These are phyloP conservation scores for Veloporphyrellus conicus DNA, from an alignment of 1,284 basidiomycete genomes.

Conservation along the genomic window DNA sequence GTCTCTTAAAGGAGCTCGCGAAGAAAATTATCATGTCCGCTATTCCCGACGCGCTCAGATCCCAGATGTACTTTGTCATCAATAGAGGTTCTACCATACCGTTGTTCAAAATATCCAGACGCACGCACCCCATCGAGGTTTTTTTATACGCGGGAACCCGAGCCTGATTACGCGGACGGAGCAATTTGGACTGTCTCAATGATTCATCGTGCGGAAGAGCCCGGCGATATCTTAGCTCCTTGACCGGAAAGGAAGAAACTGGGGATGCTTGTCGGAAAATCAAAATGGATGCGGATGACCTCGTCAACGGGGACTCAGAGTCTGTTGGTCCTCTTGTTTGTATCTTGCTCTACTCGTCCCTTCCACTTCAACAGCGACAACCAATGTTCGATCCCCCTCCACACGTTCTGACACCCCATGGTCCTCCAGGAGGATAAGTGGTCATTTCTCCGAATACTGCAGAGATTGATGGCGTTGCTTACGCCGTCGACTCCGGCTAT, in stretches of 20 bases:
- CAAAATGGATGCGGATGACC: conserved; percentile 81
- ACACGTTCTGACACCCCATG: too few species aligned
- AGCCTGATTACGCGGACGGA: conserved; percentile 95
- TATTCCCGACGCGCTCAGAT: conserved; percentile 94
- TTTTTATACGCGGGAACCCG: conserved; percentile 94
- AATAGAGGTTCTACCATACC: conserved; percentile 60
- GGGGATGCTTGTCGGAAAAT: conserved; percentile 96
- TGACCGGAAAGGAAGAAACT: conserved; percentile 98
- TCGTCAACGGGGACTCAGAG: conserved; percentile 65
- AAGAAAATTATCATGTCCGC: conserved; percentile 96
- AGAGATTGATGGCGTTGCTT: too few species aligned
- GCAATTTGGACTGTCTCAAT: conserved; percentile 95
- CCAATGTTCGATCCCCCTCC: too few species aligned
- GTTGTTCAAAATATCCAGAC: conserved; percentile 92
- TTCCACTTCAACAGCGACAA: too few species aligned
- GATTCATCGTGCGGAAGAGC: conserved; percentile 95
- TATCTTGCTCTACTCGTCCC: too few species aligned
- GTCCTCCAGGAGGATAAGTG: too few species aligned
- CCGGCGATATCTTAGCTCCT: conserved; percentile 93
- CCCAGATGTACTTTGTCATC: conserved; percentile 91
- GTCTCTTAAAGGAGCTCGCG: conserved; percentile 75
- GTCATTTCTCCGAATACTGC: too few species aligned
- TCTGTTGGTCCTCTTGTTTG: conserved; percentile 25
- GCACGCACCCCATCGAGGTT: conserved; percentile 93
- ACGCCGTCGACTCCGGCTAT: too few species aligned